These are phyloP conservation scores for Fusarium nanum DNA, from an alignment of 2,329 filamentous ascomycete species.

Conservation along the genomic window DNA sequence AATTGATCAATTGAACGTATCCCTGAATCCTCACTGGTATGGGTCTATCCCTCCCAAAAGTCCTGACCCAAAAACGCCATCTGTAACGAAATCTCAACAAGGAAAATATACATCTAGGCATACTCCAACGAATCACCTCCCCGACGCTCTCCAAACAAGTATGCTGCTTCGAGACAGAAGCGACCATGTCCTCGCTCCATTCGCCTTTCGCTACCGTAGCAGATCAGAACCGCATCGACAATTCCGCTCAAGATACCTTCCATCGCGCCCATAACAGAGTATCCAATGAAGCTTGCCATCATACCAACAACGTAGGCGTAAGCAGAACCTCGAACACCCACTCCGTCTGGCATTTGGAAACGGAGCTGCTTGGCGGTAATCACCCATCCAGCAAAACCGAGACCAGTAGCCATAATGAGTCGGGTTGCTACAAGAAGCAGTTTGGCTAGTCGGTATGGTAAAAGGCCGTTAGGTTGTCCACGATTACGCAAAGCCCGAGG, in stretches of 20 bases:
- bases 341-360: conserved; percentile 65
- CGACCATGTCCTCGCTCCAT: conserved; percentile 75
- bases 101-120: conserved; percentile 35
- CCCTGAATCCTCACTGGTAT: conserved; percentile 8
- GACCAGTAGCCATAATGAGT: conserved; percentile 87
- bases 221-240: conserved; percentile 88
- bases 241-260: conserved; percentile 89
- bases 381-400: conserved; percentile 97
- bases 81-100: conserved; percentile 19
- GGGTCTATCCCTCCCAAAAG: conserved; percentile 34
- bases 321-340: conserved; percentile 77
- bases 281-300: conserved; percentile 93
- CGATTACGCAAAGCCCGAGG: conserved; percentile 62
- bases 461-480: conserved; percentile 65
- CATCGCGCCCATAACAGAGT: conserved; percentile 90
- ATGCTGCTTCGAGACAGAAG: conserved; percentile 92
- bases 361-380: conserved; percentile 84
- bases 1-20: conserved; percentile 7
- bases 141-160: conserved; percentile 80
- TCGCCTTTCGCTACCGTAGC: conserved; percentile 89
- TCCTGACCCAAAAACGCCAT: conserved; percentile 29
- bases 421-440: conserved; percentile 90
- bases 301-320: conserved; percentile 96
- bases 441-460: conserved; percentile 91
- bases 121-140: conserved; percentile 47